These are phyloP conservation scores for Immersiella caudata DNA, from an alignment of 495 filamentous ascomycete species.

Conservation along the genomic window DNA sequence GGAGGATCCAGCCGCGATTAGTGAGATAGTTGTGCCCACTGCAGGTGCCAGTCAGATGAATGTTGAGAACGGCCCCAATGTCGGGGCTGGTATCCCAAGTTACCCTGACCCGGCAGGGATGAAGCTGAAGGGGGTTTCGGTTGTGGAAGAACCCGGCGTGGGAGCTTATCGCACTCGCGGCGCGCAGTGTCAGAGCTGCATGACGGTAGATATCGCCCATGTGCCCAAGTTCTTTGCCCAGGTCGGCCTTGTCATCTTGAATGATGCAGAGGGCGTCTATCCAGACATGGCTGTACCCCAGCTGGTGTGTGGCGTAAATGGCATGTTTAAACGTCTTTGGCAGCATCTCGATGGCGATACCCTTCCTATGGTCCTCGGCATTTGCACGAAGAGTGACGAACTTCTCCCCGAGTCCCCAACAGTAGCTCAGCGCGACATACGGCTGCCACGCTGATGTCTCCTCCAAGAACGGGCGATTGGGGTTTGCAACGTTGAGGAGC, in stretches of 20 bases:
- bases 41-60: conserved; percentile 5
- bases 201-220: conserved; percentile 31
- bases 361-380: background rate
- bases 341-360: conserved; percentile 14
- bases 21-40: conserved; percentile 14
- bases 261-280: conserved; percentile 42
- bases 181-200: conserved; percentile 24
- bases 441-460: background rate
- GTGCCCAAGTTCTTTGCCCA: conserved; percentile 18
- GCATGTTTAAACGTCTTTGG: conserved; percentile 33
- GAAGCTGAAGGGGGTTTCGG: background rate
- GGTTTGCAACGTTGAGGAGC: conserved; percentile 21
- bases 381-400: conserved; percentile 19
- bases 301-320: conserved; percentile 24
- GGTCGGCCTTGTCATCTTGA: conserved; percentile 22
- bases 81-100: background rate
- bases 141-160: conserved; percentile 21
- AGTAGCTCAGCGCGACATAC: conserved; percentile 30
- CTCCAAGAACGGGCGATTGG: conserved; percentile 7
- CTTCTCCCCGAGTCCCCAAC: conserved; percentile 23
- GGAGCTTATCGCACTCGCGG: conserved; percentile 18
- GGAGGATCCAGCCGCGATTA: conserved; percentile 30
- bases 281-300: conserved; percentile 41
- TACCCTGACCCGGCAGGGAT: conserved; percentile 7
- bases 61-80: background rate